Percentiles rank a stretch among this genome's conserved stretches.
phyloP scores from a whole-genome alignment of 176 grass and related monocot genomes.

The Zizania latifolia region DNA sequence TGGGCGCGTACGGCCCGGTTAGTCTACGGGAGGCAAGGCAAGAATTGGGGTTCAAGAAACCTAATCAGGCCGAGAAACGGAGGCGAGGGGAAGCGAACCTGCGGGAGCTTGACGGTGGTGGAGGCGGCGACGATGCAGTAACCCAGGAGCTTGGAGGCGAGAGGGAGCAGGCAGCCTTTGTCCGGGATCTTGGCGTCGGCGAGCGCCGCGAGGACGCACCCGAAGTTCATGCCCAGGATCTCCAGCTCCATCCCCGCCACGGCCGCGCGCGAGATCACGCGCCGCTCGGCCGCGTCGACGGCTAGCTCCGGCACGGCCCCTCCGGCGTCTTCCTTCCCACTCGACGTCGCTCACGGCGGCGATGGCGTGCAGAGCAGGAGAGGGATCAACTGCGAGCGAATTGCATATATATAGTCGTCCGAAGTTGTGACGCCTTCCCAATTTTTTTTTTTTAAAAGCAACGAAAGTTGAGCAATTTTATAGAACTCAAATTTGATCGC shows the following conservation, averaged over 20 bases:
- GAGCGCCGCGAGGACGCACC: conserved; percentile 64
- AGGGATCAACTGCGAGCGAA: too few relatives aligned
- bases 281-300: too few relatives aligned
- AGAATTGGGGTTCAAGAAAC: neutral
- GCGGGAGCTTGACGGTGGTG: conserved; percentile 94
- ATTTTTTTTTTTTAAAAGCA: too few relatives aligned
- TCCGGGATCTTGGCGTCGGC: conserved; percentile 58
- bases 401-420: too few relatives aligned
- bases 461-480: too few relatives aligned
- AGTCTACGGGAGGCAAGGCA: neutral
- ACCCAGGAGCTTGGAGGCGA: conserved; percentile 85
- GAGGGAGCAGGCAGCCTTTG: conserved; percentile 73
- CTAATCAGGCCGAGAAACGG: too few relatives aligned
- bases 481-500: too few relatives aligned
- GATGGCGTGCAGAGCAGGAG: too few relatives aligned
- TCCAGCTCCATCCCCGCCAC: conserved; percentile 66
- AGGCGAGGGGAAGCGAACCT: conserved; percentile 32
- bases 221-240: conserved; percentile 86
- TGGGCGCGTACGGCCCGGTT: neutral
- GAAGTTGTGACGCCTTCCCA: too few relatives aligned
- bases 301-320: too few relatives aligned
- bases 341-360: too few relatives aligned
- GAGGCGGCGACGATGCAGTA: conserved; percentile 93
- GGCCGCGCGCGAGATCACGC: conserved; percentile 41
- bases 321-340: too few relatives aligned